phyloP scores from a whole-genome alignment of 2,329 filamentous ascomycete species.

The Aureobasidium sp. region DNA sequence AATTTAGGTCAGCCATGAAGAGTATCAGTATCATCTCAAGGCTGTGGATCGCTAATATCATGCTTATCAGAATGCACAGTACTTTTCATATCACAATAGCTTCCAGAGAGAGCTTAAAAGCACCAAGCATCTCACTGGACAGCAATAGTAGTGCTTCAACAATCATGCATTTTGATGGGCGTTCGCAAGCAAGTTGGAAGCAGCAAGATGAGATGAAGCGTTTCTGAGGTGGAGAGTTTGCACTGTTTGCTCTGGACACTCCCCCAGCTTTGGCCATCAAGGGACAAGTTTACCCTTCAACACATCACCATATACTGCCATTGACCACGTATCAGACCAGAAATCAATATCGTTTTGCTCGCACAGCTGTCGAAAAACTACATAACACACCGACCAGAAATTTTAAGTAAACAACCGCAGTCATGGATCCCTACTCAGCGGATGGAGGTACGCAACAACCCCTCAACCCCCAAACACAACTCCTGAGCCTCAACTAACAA shows the following conservation, averaged over 20 bases:
- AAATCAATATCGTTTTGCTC: not conserved
- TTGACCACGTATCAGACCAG: not conserved
- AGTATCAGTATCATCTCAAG: not conserved
- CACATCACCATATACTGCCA: not conserved
- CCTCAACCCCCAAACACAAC: not conserved
- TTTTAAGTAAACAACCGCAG: not conserved
- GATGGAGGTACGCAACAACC: constrained; percentile 45
- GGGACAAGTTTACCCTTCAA: constrained; percentile 6
- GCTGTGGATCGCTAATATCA: not conserved
- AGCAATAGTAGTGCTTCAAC: not conserved
- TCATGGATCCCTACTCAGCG: constrained; percentile 56
- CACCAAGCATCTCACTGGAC: not conserved
- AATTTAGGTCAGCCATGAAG: too few relatives aligned
- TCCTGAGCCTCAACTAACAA: constrained; percentile 11
- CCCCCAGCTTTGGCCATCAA: constrained; percentile 7
- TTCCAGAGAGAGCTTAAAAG: not conserved
- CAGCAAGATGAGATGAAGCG: not conserved
- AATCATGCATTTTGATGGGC: not conserved
- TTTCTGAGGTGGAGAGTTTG: not conserved
- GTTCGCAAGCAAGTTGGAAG: not conserved
- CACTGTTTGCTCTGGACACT: not conserved
- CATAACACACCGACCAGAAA: not conserved
- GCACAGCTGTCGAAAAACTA: not conserved
- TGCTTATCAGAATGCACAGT: not conserved
- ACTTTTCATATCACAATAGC: not conserved